phyloP scores from a whole-genome alignment of 129 eudicot genomes.

The Gnaphalium uliginosum region DNA sequence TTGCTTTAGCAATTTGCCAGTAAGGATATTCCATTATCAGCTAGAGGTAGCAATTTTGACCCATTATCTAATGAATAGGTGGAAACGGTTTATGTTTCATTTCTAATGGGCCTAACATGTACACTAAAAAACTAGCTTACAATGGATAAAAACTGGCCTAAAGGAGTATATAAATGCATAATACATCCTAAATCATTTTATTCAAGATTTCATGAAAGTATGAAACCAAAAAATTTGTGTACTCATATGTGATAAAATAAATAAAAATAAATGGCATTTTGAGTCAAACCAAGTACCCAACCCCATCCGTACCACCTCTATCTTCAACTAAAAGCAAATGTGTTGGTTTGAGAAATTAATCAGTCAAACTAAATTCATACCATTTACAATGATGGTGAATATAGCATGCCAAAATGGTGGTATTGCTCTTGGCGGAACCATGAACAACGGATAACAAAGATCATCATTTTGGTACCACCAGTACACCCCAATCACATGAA shows the following conservation, averaged over 20 bases:
- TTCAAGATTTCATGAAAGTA: not conserved
- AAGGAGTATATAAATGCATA: not conserved
- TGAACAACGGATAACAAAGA: conserved; percentile 40
- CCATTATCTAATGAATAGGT: not conserved
- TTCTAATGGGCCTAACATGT: not conserved
- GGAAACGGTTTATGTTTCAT: not conserved
- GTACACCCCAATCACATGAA: conserved; percentile 51
- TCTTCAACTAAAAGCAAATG: not conserved
- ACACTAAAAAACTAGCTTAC: not conserved
- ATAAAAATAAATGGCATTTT: not conserved
- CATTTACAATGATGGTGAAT: conserved; percentile 42
- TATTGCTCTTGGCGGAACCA: conserved; percentile 43
- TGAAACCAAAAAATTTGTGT: too few species aligned
- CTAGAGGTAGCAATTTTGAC: not conserved
- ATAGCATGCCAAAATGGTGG: conserved; percentile 49
- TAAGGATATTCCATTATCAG: not conserved
- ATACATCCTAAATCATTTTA: not conserved
- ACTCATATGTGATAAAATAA: not conserved
- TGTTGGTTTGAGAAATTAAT: not conserved
- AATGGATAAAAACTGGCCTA: not conserved
- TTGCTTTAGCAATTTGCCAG: not conserved
- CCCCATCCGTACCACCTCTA: not conserved
- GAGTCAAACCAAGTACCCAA: not conserved
- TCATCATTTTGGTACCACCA: conserved; percentile 45
- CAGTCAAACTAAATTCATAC: conserved; percentile 23